Base-by-base conservation (phyloP, 371 early-diverging fungal species). In the Mortierella sp. region DNA sequence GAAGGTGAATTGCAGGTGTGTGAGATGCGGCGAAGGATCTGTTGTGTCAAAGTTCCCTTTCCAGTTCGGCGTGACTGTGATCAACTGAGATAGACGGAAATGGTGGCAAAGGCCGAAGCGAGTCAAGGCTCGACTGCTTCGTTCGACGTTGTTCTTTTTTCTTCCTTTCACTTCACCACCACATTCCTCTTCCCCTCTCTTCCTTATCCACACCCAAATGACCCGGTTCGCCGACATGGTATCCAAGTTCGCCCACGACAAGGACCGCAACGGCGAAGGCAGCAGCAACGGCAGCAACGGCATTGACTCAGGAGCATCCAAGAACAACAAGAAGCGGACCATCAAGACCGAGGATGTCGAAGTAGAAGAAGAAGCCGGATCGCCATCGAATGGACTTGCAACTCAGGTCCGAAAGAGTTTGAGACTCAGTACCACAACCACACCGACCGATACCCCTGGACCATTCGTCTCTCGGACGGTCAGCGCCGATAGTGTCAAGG, bases 401-500 rank as follows among this genome's bases (percentile, higher is more conserved):
- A 37, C 52, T 19, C 52, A 37, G 37, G 61, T 61, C 31, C 71
- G 24, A 26, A 43, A 34, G 66, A 73, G 43, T 53, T 75, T 10
- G 16, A 68, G 26, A 68, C 71, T 11, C 72, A 73, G 37, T 63
- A 66, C 55, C 63, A 71, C 40, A 72, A 75, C 34, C 61, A 19
- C 31, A n/a, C n/a, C n/a, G 63, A 4, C 50, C 64, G 39, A 73
- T 7, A 43, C 40, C 8, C 14, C 47, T n/a, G 26, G 58, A 10
- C 74, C 68, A 16, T 52, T 61, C 13, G 71, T 24, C 26, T 68
- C 78, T 5, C 71, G 83, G 19, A 41, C 69, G 37, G 31, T 82
- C n/a, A 69, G 72, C 22, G 72, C 83, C 22, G 76, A 74, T 40
- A 82, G 78, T 55, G 66, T 82, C 75, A 82, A 75, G 64, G 22